These are phyloP conservation scores for Pisolithus tinctorius DNA, from an alignment of 768 basidiomycete genomes.

Conservation along the genomic window DNA sequence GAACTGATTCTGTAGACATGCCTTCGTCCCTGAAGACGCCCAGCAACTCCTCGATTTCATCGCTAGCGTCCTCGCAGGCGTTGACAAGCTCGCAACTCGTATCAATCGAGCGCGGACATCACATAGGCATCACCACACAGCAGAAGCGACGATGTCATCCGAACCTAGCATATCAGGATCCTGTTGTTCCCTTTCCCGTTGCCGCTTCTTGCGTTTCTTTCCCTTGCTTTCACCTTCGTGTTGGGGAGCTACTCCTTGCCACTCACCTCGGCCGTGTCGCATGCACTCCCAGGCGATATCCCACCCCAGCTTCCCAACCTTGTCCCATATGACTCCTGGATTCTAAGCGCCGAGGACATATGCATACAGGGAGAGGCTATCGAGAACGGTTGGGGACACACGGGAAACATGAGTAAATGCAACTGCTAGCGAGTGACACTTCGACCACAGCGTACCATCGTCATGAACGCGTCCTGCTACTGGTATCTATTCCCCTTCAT, in stretches of 20 bases:
- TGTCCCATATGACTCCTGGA: constrained; percentile 8
- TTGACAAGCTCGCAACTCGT: constrained; percentile 35
- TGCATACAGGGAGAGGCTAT: no score
- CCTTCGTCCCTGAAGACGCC: constrained; percentile 22
- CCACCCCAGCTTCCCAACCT: constrained; percentile 26
- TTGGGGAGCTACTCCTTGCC: background rate
- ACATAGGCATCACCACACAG: constrained; percentile 45
- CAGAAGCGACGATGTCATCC: constrained; percentile 29
- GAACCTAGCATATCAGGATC: background rate
- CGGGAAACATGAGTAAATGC: no score
- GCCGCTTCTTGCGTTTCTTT: constrained; percentile 24
- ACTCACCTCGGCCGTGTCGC: background rate
- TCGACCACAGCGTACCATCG: no score
- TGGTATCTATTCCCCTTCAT: no score
- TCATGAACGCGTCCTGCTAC: no score
- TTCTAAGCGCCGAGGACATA: no score
- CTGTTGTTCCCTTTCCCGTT: constrained; percentile 6
- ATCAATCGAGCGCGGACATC: constrained; percentile 20
- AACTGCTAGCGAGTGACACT: no score
- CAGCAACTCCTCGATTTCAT: constrained; percentile 18
- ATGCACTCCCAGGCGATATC: constrained; percentile 16
- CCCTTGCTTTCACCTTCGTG: constrained; percentile 24
- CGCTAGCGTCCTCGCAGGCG: constrained; percentile 30
- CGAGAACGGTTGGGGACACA: no score
- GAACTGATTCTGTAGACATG: constrained; percentile 36